Evolutionary conservation across 163 green algal species (phyloP).

Genomic region (Scenedesmus sp.): DNA sequence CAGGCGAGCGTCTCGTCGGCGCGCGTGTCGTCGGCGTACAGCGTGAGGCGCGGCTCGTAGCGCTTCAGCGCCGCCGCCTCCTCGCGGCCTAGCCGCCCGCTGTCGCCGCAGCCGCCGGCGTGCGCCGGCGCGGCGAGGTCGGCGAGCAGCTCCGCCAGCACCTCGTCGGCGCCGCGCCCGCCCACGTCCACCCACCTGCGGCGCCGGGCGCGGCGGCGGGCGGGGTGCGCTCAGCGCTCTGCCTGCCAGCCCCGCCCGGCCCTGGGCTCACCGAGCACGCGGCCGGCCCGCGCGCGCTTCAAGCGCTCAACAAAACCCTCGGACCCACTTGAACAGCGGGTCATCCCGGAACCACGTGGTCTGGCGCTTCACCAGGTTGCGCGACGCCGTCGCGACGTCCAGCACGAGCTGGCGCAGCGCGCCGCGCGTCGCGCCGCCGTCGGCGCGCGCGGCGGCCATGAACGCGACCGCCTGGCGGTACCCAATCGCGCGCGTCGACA

Average conservation of each 20-base stretch:
- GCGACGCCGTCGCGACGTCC: constrained; percentile 72
- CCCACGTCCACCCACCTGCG: constrained; percentile 44
- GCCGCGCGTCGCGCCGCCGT: neutral
- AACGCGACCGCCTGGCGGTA: constrained; percentile 88
- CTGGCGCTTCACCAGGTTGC: constrained; percentile 82
- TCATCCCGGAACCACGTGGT: constrained; percentile 87
- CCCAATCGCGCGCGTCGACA: constrained; percentile 81
- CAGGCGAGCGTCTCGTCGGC: neutral
- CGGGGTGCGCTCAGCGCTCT: too few relatives aligned
- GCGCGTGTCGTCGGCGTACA: constrained; percentile 40
- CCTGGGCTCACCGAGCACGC: too few relatives aligned
- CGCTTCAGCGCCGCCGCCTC: constrained; percentile 54
- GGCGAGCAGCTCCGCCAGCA: constrained; percentile 51
- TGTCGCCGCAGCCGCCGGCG: constrained; percentile 48
- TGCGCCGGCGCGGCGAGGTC: constrained; percentile 44
- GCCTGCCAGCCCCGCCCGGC: too few relatives aligned
- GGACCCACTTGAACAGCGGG: constrained; percentile 61
- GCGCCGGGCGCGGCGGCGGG: too few relatives aligned
- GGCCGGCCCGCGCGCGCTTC: too few relatives aligned
- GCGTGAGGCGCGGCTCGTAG: constrained; percentile 56
- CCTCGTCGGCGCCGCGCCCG: constrained; percentile 30
- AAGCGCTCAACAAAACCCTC: too few relatives aligned
- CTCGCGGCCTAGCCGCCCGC: constrained; percentile 55
- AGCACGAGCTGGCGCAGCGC: constrained; percentile 62
- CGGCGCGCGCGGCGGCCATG: constrained; percentile 45